phyloP scores from a whole-genome alignment of 2,329 filamentous ascomycete genomes.

The Aspergillus ochraceus region DNA sequence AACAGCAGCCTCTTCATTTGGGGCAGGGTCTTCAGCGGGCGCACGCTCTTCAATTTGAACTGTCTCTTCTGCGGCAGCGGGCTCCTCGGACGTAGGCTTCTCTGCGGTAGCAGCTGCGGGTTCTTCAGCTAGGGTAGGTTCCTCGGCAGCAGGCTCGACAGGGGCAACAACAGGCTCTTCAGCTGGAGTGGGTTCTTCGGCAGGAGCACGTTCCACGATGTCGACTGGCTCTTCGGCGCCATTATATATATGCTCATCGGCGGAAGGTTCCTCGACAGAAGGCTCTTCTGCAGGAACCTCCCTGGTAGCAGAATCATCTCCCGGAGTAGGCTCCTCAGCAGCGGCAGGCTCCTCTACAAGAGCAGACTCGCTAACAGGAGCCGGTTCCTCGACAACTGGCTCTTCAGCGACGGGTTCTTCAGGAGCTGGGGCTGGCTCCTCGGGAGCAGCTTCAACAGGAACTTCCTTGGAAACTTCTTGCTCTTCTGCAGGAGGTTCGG shows the following conservation, averaged over 20 bases:
- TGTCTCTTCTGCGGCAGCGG: not conserved
- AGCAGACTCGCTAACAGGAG: conserved; percentile 11
- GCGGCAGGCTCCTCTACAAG: conserved; percentile 10
- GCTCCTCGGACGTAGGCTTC: not conserved
- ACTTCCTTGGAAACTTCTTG: conserved; percentile 10
- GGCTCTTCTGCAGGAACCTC: conserved; percentile 13
- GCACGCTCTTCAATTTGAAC: conserved; percentile 10
- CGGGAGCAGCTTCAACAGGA: conserved; percentile 9
- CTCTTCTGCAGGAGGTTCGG: conserved; percentile 16
- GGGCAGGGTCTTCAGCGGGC: not conserved
- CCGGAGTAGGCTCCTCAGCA: conserved; percentile 14
- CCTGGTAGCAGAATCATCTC: conserved; percentile 7
- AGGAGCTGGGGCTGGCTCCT: conserved; percentile 7
- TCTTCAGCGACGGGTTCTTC: conserved; percentile 7
- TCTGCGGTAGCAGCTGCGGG: not conserved
- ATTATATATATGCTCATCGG: conserved; percentile 9
- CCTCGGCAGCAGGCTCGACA: conserved; percentile 1
- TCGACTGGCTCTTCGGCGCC: conserved; percentile 9
- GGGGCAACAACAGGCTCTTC: conserved; percentile 2
- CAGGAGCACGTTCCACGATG: not conserved
- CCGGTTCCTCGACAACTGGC: conserved; percentile 3
- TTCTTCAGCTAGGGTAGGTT: conserved; percentile 2
- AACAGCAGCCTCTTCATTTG: not conserved
- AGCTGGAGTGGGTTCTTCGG: conserved; percentile 6
- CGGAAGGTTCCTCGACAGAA: conserved; percentile 14